These are phyloP conservation scores for Avena insularis DNA, from an alignment of 176 grass and related monocot genomes.

Conservation along the genomic window DNA sequence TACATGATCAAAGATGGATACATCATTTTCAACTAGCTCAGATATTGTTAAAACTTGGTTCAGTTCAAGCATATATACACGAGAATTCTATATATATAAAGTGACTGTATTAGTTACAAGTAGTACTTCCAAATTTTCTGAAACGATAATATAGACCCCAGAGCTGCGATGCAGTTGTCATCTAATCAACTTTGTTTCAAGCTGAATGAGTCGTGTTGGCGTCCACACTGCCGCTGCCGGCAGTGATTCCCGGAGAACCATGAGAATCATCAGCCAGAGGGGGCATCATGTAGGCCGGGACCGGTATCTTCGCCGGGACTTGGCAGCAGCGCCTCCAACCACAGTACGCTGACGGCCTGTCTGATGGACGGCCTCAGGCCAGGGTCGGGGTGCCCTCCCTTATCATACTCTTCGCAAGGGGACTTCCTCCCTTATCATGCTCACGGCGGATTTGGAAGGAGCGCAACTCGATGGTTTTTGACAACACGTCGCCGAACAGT, in stretches of 20 bases:
- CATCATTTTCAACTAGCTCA: background rate
- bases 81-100: background rate
- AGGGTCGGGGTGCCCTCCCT: background rate
- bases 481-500: too few species aligned
- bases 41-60: background rate
- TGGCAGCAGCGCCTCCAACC: background rate
- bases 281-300: background rate
- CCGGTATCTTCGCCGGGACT: background rate
- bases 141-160: background rate
- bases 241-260: background rate
- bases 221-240: background rate
- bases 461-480: too few species aligned
- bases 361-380: background rate
- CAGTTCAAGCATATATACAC: background rate
- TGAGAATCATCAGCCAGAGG: background rate
- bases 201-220: background rate
- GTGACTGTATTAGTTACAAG: background rate
- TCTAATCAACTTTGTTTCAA: background rate
- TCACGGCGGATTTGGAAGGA: too few species aligned
- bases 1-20: background rate
- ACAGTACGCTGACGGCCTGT: constrained; percentile 29
- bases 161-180: background rate
- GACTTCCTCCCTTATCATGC: too few species aligned
- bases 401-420: too few species aligned
- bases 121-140: background rate